Percentiles rank a stretch among this genome's conserved stretches.
Evolutionary conservation across 441 rosid genomes (phyloP).

Genomic region (Flueggea neowawraea): DNA sequence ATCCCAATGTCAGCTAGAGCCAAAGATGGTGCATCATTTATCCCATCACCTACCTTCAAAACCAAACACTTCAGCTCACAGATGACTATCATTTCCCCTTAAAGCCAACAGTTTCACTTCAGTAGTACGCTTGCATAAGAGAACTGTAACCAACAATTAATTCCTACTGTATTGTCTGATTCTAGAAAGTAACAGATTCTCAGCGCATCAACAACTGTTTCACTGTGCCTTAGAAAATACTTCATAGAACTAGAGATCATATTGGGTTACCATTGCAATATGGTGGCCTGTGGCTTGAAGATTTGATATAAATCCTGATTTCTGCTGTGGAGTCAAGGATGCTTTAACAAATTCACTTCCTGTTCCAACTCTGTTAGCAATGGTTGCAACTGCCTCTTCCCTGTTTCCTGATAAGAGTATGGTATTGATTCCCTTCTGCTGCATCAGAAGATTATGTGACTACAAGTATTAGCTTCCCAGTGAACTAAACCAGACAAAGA

Average conservation of each 20-base stretch:
- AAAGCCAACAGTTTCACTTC: background rate
- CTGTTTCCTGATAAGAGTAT: conserved; percentile 89
- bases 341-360: conserved; percentile 53
- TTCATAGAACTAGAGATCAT: conserved; percentile 8
- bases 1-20: conserved; percentile 95
- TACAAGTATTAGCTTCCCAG: conserved; percentile 1
- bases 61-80: conserved; percentile 8
- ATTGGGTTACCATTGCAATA: conserved; percentile 72
- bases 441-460: conserved; percentile 22
- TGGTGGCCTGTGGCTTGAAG: conserved; percentile 81
- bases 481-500: background rate
- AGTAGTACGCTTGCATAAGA: background rate
- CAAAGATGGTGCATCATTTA: conserved; percentile 96
- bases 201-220: background rate
- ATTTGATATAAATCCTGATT: conserved; percentile 57
- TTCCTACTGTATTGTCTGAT: background rate
- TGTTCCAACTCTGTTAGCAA: conserved; percentile 74
- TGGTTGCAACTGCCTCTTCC: conserved; percentile 95
- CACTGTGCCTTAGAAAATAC: background rate
- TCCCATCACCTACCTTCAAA: conserved; percentile 89
- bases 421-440: conserved; percentile 75
- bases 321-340: conserved; percentile 78
- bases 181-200: background rate
- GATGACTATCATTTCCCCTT: conserved; percentile 9
- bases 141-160: background rate